Conservation (phyloP, 2,329 filamentous ascomycete genomes). For the Botryotinia narcissicola region DNA sequence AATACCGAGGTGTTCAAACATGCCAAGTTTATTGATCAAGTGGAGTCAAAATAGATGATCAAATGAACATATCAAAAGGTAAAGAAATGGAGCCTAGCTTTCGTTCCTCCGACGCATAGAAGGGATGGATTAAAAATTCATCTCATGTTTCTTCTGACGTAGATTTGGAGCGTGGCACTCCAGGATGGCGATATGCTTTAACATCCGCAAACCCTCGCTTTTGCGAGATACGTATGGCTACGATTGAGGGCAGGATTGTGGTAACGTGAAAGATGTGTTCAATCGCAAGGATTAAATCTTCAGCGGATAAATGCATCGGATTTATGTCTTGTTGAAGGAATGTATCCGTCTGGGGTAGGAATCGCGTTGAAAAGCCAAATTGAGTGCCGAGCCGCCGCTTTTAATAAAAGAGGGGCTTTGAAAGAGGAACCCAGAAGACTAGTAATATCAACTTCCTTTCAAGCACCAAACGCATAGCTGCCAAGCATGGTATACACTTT, state of each 20-base stretch:
- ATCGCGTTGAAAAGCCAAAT: neutral
- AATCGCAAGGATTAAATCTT: neutral
- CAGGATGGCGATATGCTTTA: neutral
- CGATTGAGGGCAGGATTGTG: neutral
- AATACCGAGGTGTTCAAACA: neutral
- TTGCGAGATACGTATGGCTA: neutral
- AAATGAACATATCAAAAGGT: neutral
- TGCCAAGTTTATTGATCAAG: neutral
- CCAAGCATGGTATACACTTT: slow-evolving; percentile 25
- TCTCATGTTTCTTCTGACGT: neutral
- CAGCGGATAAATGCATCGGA: neutral
- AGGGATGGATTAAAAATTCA: neutral
- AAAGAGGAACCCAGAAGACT: neutral
- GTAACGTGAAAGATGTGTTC: neutral
- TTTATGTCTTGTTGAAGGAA: neutral
- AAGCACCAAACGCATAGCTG: slow-evolving; percentile 24
- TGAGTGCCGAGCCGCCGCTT: neutral
- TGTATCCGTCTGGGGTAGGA: neutral
- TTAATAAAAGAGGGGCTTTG: neutral
- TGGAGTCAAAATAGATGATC: neutral
- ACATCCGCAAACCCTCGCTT: too few species aligned
- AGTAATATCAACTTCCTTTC: neutral
- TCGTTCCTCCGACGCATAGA: neutral
- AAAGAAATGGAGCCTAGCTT: neutral
- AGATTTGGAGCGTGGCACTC: neutral